Evolutionary conservation across 805 yeast genomes (phyloP), one percentile per base, ranked within the genome.

Genomic region (Saturnispora zaruensis): DNA sequence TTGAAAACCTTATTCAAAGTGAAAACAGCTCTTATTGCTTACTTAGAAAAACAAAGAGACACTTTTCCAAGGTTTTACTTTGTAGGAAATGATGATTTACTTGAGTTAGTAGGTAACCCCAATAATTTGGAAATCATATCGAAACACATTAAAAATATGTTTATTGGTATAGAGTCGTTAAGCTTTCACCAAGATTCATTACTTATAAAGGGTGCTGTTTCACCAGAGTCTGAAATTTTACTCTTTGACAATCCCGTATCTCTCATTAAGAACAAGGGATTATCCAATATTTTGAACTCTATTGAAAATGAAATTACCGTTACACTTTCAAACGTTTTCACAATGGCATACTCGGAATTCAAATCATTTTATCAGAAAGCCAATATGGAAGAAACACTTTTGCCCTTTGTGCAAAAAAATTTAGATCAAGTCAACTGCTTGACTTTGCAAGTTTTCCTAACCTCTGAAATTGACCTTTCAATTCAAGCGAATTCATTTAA

Each of bases 21-120:
- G 1, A 74, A 81, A 42, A 76, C 74, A 48, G 82, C 96, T 0
- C 69, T 91, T 13, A 72, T 81, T 11, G 91, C 87, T 7, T 91
- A 81, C 61, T 68, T 91, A 30, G 97, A 90, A 57, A 76, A 75
- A 36, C 95, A 90, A 61, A 69, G 98, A 54, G 82, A 76, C 40
- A 52, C 72, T 1, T 91, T 84, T 58, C 90, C 96, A 1, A 72
- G 97, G 44, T 82, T 89, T 50, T 89, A 83, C 59, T 90, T 91
- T 60, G 68, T 91, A 25, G 96, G 97, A 5, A 91, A 91, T 61
- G 96, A 89, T 52, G 96, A 91, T 61, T 66, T 91, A 28, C 68
- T 91, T 32, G 95, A 87, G 53, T 76, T 91, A 37, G 75, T 91
- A 33, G 96, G 97, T 2, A 75, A 82, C 46, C 68, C 79, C 0